A percentile compares a stretch with the other conserved stretches of the same genome.
These are phyloP conservation scores for Quercus robur DNA, from an alignment of 306 rosid genomes.

Conservation along the genomic window DNA sequence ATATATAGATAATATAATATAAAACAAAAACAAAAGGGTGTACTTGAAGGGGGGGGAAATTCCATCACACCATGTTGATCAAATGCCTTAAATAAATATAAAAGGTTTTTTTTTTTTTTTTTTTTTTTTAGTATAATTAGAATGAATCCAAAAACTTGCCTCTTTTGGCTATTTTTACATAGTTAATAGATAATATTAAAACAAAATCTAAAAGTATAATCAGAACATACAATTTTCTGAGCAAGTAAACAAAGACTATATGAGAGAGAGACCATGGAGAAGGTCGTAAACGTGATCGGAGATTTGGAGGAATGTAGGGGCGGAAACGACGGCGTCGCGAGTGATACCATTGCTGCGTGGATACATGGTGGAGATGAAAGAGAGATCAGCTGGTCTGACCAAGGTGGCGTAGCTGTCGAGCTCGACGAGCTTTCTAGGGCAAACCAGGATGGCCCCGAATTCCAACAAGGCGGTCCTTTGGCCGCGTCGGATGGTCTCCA, in stretches of 20 bases:
- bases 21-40: no score
- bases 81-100: no score
- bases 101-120: no score
- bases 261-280: slow-evolving; percentile 59
- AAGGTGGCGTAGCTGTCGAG: slow-evolving; percentile 63
- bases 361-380: slow-evolving; percentile 55
- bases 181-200: no score
- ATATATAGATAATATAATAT: no score
- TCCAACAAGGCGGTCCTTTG: slow-evolving; percentile 61
- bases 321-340: slow-evolving; percentile 42
- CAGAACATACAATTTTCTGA: background rate
- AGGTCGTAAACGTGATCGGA: slow-evolving; percentile 67
- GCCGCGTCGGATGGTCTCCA: slow-evolving; percentile 69
- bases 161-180: no score
- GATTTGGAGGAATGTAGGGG: slow-evolving; percentile 66
- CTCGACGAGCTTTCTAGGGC: slow-evolving; percentile 85
- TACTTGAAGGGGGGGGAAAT: no score
- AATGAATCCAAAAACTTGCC: no score
- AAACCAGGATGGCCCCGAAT: slow-evolving; percentile 85
- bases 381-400: slow-evolving; percentile 56
- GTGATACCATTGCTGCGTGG: slow-evolving; percentile 84
- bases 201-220: background rate
- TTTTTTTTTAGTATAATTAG: no score
- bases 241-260: background rate
- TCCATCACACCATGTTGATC: no score